Evolutionary conservation across 176 grass and related monocot genomes (phyloP), one percentile per base, ranked within the genome.

Genomic region (Ananas comosus): DNA sequence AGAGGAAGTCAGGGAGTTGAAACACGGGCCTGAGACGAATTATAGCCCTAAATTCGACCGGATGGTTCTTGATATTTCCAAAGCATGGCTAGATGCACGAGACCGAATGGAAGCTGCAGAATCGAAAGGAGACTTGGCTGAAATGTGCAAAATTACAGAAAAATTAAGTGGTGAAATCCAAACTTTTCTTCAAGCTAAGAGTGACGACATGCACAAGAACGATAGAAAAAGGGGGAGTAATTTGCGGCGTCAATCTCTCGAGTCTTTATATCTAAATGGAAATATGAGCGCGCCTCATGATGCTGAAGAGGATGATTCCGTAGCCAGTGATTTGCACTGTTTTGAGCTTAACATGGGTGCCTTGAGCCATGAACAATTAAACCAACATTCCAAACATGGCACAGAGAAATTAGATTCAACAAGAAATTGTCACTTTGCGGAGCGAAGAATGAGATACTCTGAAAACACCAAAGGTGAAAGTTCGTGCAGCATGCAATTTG

Each of bases 11-110:
- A 86, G 94, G 82, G 11, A 83, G 28, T 78, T 93, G 29, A 93
- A 86, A 48, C 94, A 93, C 88, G 87, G 72, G 33, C 75, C 82
- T 64, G 48, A 59, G 61, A 91, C 88, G 69, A 77, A 80, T 78
- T 74, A 83, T 72, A 73, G 66, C 42, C 69, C 76, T 59, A 93
- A 91, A 50, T 87, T 88, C 84, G 85, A 99, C 75, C 86, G 82
- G 64, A 63, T 86, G 66, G 66, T 99, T 69, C 81, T 99, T 81
- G 90, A 99, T 80, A 86, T 92, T 69, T 61, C 56, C 10, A 90
- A 99, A 85, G 90, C 94, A 59, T 99, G 94, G 94, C 80, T 99
- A 10, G 94, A 99, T 78, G 94, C 90, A 69, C 79, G 90, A 59
- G 83, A 90, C 80, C 94, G 93, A 69, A 91, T 93, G 84, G 80